These are phyloP conservation scores for Leucocoprinus leucothites DNA, from an alignment of 768 basidiomycete species.

Conservation along the genomic window DNA sequence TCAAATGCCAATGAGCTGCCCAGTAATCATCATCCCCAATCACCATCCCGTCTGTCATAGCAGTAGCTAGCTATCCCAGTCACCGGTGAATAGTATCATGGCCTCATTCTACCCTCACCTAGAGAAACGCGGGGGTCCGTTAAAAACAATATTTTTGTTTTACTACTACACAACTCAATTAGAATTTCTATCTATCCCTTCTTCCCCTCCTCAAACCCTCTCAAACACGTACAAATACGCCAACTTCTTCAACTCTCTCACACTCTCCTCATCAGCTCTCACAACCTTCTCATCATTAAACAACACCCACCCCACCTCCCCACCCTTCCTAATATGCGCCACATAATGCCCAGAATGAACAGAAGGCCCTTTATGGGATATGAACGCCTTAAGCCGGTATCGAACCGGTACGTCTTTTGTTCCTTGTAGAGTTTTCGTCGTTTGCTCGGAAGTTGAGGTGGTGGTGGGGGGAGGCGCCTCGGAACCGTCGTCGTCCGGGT, in stretches of 20 bases:
- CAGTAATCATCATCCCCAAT: too few relatives aligned
- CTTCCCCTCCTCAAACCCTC: slow-evolving; percentile 32
- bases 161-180: too few relatives aligned
- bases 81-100: too few relatives aligned
- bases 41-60: too few relatives aligned
- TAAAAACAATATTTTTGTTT: too few relatives aligned
- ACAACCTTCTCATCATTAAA: slow-evolving; percentile 98
- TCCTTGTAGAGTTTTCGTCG: slow-evolving; percentile 40
- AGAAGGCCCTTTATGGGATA: slow-evolving; percentile 95
- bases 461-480: slow-evolving; percentile 28
- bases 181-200: too few relatives aligned
- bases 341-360: slow-evolving; percentile 96
- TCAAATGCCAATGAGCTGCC: too few relatives aligned
- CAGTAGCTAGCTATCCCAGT: too few relatives aligned
- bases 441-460: slow-evolving; percentile 15
- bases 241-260: slow-evolving; percentile 73
- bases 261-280: slow-evolving; percentile 79
- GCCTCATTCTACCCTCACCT: too few relatives aligned
- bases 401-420: slow-evolving; percentile 62
- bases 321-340: slow-evolving; percentile 57
- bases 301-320: slow-evolving; percentile 69
- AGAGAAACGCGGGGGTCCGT: too few relatives aligned
- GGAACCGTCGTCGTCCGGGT: slow-evolving; percentile 85
- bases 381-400: slow-evolving; percentile 87
- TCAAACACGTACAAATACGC: slow-evolving; percentile 97